Evolutionary conservation across 768 basidiomycete genomes (phyloP).

Genomic region (Coprinellus aureogranulatus): DNA sequence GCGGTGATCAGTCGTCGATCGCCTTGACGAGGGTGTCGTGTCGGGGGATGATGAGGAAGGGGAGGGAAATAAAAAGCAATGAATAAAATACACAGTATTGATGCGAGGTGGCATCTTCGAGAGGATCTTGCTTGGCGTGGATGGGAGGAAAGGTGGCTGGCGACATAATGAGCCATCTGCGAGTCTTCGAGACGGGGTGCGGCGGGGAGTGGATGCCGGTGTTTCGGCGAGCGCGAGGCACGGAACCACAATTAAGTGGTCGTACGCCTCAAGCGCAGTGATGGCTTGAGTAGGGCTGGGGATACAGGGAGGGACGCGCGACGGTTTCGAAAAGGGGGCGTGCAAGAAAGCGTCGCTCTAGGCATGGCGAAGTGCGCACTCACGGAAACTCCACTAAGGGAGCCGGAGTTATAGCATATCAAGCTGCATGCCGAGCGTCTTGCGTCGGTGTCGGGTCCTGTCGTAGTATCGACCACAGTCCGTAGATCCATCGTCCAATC

Average conservation of each 20-base stretch:
- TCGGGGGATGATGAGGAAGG: conserved; percentile 19
- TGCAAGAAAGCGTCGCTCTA: conserved; percentile 55
- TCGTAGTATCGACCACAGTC: conserved; percentile 49
- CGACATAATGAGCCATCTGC: conserved; percentile 18
- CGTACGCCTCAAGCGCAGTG: conserved; percentile 63
- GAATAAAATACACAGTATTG: conserved; percentile 48
- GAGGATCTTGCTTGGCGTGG: conserved; percentile 9
- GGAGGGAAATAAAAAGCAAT: conserved; percentile 5
- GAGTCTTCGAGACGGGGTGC: conserved; percentile 25
- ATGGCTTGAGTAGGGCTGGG: conserved; percentile 55
- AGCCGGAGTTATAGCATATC: conserved; percentile 52
- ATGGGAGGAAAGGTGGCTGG: conserved; percentile 12
- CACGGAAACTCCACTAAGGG: conserved; percentile 39
- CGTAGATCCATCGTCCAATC: conserved; percentile 19
- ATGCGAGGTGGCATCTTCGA: conserved; percentile 22
- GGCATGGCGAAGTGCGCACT: conserved; percentile 54
- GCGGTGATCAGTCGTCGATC: conserved; percentile 7
- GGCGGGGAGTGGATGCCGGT: conserved; percentile 51
- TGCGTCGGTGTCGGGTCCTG: conserved; percentile 64
- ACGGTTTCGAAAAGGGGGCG: conserved; percentile 37
- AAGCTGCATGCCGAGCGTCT: conserved; percentile 57
- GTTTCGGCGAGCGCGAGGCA: conserved; percentile 77
- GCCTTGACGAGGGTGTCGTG: conserved; percentile 8
- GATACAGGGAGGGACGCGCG: conserved; percentile 40
- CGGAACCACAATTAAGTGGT: conserved; percentile 82